Base-by-base conservation (phyloP, 148 eudicot genomes). In the Arbutus unedo region DNA sequence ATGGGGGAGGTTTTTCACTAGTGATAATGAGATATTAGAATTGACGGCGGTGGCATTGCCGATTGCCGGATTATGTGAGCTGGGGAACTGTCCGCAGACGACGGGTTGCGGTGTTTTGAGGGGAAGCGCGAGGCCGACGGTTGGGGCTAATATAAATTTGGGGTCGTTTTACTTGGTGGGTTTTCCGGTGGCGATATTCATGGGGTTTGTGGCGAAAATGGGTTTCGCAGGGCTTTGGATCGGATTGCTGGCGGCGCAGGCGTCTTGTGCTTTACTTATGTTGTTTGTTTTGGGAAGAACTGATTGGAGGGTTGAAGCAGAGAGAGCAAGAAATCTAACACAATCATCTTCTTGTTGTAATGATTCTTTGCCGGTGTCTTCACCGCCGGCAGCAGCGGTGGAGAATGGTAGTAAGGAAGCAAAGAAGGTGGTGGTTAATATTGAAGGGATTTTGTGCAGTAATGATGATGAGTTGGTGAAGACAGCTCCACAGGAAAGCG, bases 51-150 rank as follows among this genome's bases (percentile, higher is more conserved):
- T 85, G n/a, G 99, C 94, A 21, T 84, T 96, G 86, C 98, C 98
- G 3, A 88, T 96, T 0, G 92, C 81, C 4, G 98, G 98, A 13
- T 84, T 96, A 0, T 96, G 98, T 56, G 98, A 96, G 92, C 90
- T 96, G 0, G 98, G 98, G 10, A 96, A 96, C 67, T 96, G 98
- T 72, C 98, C 98, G 0, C 98, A 96, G 51, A 96, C 98, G 0
- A 91, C 98, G 0, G 98, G 98, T 1, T 96, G 98, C 50, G 98
- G 98, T 2, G 98, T 91, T 0, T 23, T 96, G 5, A 82, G 98
- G 56, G 98, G 98, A 0, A 89, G 97, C 77, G 98, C 98, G 2
- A 80, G 98, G 91, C 98, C 98, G 2, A 87, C 88, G 0, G 79
- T 90, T 15, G 98, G 98, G 2, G 98, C 98, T 2, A 91, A 94